Evolutionary conservation across 441 rosid species (phyloP).

Genomic region (Bruguiera hainesii): DNA sequence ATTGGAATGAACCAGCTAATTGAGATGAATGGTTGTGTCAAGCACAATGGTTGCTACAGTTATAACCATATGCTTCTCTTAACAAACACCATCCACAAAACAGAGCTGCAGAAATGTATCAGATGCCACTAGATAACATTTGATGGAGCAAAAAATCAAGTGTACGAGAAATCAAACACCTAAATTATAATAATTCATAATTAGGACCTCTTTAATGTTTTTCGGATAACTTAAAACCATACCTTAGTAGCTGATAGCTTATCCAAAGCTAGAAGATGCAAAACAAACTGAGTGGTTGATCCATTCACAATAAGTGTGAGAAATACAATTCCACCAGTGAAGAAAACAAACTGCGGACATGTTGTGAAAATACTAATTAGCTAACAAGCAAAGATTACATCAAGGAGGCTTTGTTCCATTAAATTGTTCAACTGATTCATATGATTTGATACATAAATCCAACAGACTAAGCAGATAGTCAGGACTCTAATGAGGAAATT

Average conservation of each 20-base stretch:
- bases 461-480: not conserved
- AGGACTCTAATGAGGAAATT: not conserved
- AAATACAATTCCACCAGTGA: conserved; percentile 96
- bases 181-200: no score
- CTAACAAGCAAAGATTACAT: not conserved
- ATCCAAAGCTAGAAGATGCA: conserved; percentile 72
- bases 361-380: conserved; percentile 14
- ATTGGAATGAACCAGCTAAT: no score
- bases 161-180: no score
- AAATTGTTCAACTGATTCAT: not conserved
- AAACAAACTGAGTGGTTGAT: conserved; percentile 74
- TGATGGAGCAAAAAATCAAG: no score
- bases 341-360: conserved; percentile 68
- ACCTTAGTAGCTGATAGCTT: conserved; percentile 74
- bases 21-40: no score
- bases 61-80: no score
- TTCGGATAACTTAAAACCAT: not conserved
- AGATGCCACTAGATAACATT: no score
- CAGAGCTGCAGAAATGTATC: no score
- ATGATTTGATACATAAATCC: not conserved
- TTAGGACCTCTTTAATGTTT: no score
- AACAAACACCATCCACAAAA: no score
- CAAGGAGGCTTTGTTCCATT: conserved; percentile 8
- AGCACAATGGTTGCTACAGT: no score
- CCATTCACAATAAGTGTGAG: conserved; percentile 87